Percentiles rank a stretch among this genome's conserved stretches.
These are phyloP conservation scores for Alternaria postmessia DNA, from an alignment of 2,329 filamentous ascomycete genomes.

Conservation along the genomic window DNA sequence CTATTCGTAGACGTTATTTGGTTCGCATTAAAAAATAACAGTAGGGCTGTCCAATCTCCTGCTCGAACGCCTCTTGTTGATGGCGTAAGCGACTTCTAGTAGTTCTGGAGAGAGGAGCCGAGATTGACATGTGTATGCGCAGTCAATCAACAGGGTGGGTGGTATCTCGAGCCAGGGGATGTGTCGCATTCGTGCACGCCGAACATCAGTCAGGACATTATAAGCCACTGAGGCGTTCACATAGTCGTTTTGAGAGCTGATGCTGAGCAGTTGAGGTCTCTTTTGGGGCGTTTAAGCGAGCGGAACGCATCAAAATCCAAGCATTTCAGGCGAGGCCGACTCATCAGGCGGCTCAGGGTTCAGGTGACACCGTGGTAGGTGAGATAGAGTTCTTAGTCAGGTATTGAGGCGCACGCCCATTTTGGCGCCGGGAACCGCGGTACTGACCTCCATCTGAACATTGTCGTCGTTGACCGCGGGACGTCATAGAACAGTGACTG, in stretches of 20 bases:
- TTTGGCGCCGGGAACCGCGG: conserved; percentile 13
- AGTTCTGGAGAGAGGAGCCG: conserved; percentile 3
- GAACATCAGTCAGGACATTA: conserved; percentile 1
- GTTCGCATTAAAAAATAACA: conserved; percentile 2
- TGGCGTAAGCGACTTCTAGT: neutral
- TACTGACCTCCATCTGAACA: neutral
- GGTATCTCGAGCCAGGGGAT: neutral
- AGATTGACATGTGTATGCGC: neutral
- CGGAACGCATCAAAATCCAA: neutral
- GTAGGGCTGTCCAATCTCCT: neutral
- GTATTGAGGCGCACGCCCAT: conserved; percentile 30
- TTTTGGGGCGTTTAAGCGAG: conserved; percentile 2
- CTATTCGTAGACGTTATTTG: conserved; percentile 1
- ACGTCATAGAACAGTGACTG: conserved; percentile 4
- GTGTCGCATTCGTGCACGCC: neutral
- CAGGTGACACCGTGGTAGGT: conserved; percentile 26
- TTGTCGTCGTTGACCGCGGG: neutral
- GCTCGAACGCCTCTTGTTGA: neutral
- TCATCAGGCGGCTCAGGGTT: conserved; percentile 18
- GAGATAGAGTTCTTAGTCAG: conserved; percentile 41
- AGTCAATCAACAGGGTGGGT: neutral
- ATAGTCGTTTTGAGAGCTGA: conserved; percentile 5
- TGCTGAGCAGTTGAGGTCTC: neutral
- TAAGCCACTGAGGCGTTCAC: conserved; percentile 5
- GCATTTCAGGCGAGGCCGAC: conserved; percentile 10